Evolutionary conservation across 2,329 filamentous ascomycete species (phyloP), one percentile per base, ranked within the genome.

Genomic region (Alternaria burnsii): DNA sequence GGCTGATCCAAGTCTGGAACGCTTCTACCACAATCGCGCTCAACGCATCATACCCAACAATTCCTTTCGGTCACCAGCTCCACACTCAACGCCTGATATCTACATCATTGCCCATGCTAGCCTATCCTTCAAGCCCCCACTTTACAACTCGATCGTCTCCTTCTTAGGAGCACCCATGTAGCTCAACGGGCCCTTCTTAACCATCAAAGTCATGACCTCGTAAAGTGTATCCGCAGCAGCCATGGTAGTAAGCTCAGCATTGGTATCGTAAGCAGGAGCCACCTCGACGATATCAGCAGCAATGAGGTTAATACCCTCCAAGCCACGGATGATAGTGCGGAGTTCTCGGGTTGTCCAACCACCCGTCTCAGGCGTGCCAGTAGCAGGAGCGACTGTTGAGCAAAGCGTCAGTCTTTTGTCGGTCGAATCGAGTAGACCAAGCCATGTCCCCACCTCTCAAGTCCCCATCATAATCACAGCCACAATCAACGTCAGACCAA

Each of bases 201-300:
- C 90, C 91, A 93, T 94, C 62, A 94, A 84, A 12, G 87, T 91
- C 86, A 93, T 91, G 48, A 94, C 87, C 78, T 94, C 91, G 72
- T 90, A 94, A 20, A 94, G 79, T 0, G 87, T 86, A 77, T 93
- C 76, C 72, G 89, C 89, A 3, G 89, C 88, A 1, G 88, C 88
- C 88, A 91, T 91, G n/a, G 89, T 91, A 1, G 89, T 91, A 65
- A 87, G 82, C 78, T 91, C 89, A 1, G 89, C 89, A 65, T 91
- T 91, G 5, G 89, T 91, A 70, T 91, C 89, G 67, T 91, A 91
- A 0, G 89, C 89, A 5, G 89, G 89, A 8, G 56, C 88, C 51
- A 93, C 90, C 78, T 92, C 90, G 3, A 92, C 90, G 54, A 92
- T 87, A 77, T 92, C 90, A 0, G 88, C 87, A 3, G 84, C 89